These are phyloP conservation scores for Verticillium longisporum DNA, from an alignment of 2,329 filamentous ascomycete species.

Conservation along the genomic window DNA sequence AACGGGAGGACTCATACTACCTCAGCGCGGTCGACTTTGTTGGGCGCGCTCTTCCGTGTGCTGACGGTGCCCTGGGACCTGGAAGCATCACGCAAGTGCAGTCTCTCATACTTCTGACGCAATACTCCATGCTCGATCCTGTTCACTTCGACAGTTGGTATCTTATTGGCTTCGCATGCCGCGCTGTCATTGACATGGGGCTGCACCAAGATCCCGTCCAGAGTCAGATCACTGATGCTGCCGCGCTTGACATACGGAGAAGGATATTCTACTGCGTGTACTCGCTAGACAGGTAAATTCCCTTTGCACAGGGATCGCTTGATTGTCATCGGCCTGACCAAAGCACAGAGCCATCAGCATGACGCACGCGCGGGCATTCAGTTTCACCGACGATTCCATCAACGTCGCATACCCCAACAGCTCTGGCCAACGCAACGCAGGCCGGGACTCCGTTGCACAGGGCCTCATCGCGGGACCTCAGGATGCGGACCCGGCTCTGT, in stretches of 20 bases:
- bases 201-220: conserved; percentile 85
- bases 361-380: conserved; percentile 81
- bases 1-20: conserved; percentile 59
- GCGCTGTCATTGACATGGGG: conserved; percentile 82
- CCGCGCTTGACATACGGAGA: conserved; percentile 68
- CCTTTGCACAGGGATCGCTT: background rate
- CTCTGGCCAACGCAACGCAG: conserved; percentile 11
- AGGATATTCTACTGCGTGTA: conserved; percentile 89
- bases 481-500: conserved; percentile 62
- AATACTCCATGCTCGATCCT: conserved; percentile 87
- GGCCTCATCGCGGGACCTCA: conserved; percentile 36
- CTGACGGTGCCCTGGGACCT: conserved; percentile 77
- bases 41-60: conserved; percentile 62
- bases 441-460: conserved; percentile 14
- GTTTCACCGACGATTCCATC: conserved; percentile 84
- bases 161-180: conserved; percentile 80
- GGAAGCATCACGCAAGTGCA: conserved; percentile 83
- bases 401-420: conserved; percentile 69
- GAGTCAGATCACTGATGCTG: conserved; percentile 59
- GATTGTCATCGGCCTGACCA: conserved; percentile 2
- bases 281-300: conserved; percentile 69
- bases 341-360: conserved; percentile 70
- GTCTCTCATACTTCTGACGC: conserved; percentile 75
- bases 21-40: conserved; percentile 48
- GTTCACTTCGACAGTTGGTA: conserved; percentile 93